phyloP scores from a whole-genome alignment of 345 rosid genomes.

The Linum tenue region DNA sequence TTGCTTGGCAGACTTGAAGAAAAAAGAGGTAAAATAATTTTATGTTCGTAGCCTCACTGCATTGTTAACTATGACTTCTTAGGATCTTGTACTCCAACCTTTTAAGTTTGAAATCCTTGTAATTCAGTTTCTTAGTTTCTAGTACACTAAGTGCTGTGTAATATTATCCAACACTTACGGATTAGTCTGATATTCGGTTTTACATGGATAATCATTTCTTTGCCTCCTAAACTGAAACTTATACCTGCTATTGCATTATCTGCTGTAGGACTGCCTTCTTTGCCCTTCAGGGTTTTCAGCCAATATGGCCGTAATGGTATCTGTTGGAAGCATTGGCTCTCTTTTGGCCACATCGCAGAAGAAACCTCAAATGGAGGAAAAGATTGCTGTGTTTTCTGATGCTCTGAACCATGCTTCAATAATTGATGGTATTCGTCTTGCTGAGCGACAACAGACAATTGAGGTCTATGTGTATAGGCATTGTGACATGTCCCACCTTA shows the following conservation, averaged over 20 bases:
- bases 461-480: conserved; percentile 64
- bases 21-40: conserved; percentile 53
- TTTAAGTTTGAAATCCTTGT: too few relatives aligned
- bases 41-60: too few relatives aligned
- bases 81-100: too few relatives aligned
- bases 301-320: conserved; percentile 90
- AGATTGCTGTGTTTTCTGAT: conserved; percentile 87
- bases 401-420: conserved; percentile 91
- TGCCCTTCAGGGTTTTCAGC: conserved; percentile 98
- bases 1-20: conserved; percentile 75
- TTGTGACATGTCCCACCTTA: conserved; percentile 78
- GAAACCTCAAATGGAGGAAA: conserved; percentile 40
- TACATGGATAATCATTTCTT: too few relatives aligned
- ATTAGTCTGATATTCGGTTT: too few relatives aligned
- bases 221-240: conserved; percentile 13
- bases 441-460: conserved; percentile 56
- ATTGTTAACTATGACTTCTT: too few relatives aligned
- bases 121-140: too few relatives aligned
- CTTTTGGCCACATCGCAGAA: conserved; percentile 40
- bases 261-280: conserved; percentile 80
- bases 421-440: conserved; percentile 89
- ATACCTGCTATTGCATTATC: conserved; percentile 23
- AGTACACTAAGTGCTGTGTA: too few relatives aligned
- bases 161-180: too few relatives aligned
- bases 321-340: conserved; percentile 70